Evolutionary conservation across 495 filamentous ascomycete genomes (phyloP), one percentile per base, ranked within the genome.

Genomic region (Penicillium egyptiacum): DNA sequence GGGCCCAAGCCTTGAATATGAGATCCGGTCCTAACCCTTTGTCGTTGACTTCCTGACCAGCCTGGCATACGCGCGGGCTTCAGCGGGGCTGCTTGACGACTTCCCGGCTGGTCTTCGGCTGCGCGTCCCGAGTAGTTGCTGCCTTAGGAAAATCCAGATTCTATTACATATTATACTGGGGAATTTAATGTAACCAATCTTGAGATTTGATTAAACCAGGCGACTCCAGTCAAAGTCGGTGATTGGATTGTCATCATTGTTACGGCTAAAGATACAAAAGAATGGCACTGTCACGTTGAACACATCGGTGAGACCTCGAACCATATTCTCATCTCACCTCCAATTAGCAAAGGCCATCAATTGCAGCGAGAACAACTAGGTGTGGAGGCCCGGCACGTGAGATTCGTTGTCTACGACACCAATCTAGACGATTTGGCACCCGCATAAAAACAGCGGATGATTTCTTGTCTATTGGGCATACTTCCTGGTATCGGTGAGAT

Each of bases 1-100:
- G 68, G 92, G 92, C 0, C 87, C 90, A 2, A 89, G 84, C 63
- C 82, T 96, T 53, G 92, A 96, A 65, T 82, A 90, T 65, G 91
- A 96, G 64, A 89, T 98, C 30, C 57, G 87, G 28, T 81, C 84
- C 16, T 88, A 94, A 59, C 91, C 92, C 9, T 81, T 86, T 39
- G 92, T 96, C 1, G 88, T 96, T 17, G 93, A 98, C 64, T 72
- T 98, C 5, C 78, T 98, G 0, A 75, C 96, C 20, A 91, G 86
- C 66, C 88, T 98, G 62, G 91, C 88, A 60, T 96, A 91, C 60
- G 65, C 78, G 12, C 81, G 84, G 44, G 84, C 86, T 22, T 50
- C 48, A 5, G n/a, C 51, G 14, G 58, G 62, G 0, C 54, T 58
- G 17, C 70, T 91, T 33, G 66, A 77, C 35, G 82, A 88, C 42